A percentile compares a stretch with the other conserved stretches of the same genome.
Evolutionary conservation across 805 yeast species (phyloP).

Genomic region (Schizosaccharomyces lindneri): DNA sequence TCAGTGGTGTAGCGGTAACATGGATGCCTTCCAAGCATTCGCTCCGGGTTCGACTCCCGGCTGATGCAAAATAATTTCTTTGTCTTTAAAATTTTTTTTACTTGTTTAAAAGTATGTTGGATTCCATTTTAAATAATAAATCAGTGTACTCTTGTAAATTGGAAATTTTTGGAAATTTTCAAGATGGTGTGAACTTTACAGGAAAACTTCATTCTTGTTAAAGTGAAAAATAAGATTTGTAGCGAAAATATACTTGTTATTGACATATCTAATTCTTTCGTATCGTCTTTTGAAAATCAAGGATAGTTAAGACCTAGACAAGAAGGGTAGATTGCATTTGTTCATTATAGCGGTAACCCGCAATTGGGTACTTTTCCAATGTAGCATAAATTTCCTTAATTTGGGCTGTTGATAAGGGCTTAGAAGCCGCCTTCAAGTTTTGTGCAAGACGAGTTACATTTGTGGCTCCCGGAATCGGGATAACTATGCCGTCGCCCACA

Average conservation of each 20-base stretch:
- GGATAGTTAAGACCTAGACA: neutral
- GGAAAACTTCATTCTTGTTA: too few species aligned
- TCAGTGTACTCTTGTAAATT: too few species aligned
- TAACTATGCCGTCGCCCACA: neutral
- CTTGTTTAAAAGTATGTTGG: too few species aligned
- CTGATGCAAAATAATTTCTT: too few species aligned
- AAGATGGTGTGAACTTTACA: too few species aligned
- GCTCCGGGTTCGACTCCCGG: slow-evolving; percentile 1
- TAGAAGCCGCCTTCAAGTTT: neutral
- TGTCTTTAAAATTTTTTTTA: too few species aligned
- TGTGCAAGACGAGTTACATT: neutral
- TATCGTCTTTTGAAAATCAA: too few species aligned
- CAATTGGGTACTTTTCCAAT: neutral
- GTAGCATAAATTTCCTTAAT: neutral
- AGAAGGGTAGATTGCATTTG: neutral
- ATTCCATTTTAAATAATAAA: too few species aligned
- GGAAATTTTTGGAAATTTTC: too few species aligned
- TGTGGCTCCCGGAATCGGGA: neutral
- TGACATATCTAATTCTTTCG: too few species aligned
- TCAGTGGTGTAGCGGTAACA: neutral
- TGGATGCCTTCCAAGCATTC: neutral
- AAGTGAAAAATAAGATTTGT: too few species aligned
- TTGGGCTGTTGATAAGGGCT: neutral
- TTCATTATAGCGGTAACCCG: neutral
- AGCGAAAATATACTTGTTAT: too few species aligned